Evolutionary conservation across 345 rosid genomes (phyloP).

Genomic region (Nasturtium officinale): DNA sequence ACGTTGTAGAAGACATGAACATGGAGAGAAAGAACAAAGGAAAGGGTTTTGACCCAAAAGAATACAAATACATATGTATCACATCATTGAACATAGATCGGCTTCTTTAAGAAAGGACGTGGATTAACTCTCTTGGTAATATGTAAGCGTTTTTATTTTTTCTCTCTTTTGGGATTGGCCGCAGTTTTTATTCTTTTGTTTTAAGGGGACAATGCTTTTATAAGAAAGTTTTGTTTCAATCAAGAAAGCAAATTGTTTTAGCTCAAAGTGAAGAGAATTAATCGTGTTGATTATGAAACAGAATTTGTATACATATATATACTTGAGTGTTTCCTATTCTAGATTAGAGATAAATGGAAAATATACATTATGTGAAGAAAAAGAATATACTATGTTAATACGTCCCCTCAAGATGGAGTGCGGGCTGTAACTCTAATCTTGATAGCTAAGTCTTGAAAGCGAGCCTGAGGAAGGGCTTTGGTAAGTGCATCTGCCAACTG

Average conservation of each 20-base stretch:
- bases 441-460: too few species aligned
- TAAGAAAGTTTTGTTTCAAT: conserved; percentile 45
- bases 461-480: too few species aligned
- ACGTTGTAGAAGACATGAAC: conserved; percentile 34
- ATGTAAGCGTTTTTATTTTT: conserved; percentile 31
- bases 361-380: too few species aligned
- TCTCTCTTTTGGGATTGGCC: conserved; percentile 18
- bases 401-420: too few species aligned
- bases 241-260: conserved; percentile 18
- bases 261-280: not conserved
- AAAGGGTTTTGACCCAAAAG: conserved; percentile 30
- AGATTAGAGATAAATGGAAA: too few species aligned
- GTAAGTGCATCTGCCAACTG: too few species aligned
- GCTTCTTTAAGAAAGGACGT: conserved; percentile 24
- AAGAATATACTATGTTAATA: too few species aligned
- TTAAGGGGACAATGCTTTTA: conserved; percentile 57
- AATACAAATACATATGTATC: conserved; percentile 8
- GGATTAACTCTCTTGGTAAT: conserved; percentile 41
- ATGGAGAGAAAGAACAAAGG: conserved; percentile 1
- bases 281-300: too few species aligned
- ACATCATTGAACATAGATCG: conserved; percentile 30
- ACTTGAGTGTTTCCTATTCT: too few species aligned
- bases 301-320: too few species aligned
- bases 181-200: conserved; percentile 46
- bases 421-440: too few species aligned